Conservation (phyloP, 495 filamentous ascomycete genomes). For the Aspergillus sclerotioniger region DNA sequence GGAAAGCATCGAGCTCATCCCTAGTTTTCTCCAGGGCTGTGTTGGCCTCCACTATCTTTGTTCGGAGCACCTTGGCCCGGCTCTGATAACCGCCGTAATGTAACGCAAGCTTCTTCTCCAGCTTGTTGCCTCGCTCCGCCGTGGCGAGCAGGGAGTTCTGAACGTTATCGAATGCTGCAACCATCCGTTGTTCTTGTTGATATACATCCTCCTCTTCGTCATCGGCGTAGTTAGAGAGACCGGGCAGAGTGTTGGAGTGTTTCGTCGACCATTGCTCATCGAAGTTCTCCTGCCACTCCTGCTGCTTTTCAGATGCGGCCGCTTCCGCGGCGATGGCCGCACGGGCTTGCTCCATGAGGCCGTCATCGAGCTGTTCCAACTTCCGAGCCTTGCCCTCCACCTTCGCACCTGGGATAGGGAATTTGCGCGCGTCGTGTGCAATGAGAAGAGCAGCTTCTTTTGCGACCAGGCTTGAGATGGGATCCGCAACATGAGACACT, state of each 20-base stretch:
- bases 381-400: slow-evolving; percentile 58
- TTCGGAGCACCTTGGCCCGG: slow-evolving; percentile 74
- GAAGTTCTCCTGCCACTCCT: slow-evolving; percentile 57
- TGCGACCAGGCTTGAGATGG: slow-evolving; percentile 62
- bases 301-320: slow-evolving; percentile 48
- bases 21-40: slow-evolving; percentile 72
- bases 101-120: slow-evolving; percentile 89
- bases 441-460: slow-evolving; percentile 76
- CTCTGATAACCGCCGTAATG: slow-evolving; percentile 89
- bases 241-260: slow-evolving; percentile 63
- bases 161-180: slow-evolving; percentile 49
- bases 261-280: slow-evolving; percentile 65
- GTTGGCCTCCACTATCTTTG: slow-evolving; percentile 77
- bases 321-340: slow-evolving; percentile 74
- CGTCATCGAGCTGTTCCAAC: slow-evolving; percentile 68
- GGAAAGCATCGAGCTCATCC: slow-evolving; percentile 71
- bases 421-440: slow-evolving; percentile 74
- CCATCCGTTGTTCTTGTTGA: slow-evolving; percentile 49
- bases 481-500: slow-evolving; percentile 52
- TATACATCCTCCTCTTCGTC: slow-evolving; percentile 54
- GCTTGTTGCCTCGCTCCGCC: slow-evolving; percentile 76
- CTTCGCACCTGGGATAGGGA: slow-evolving; percentile 63
- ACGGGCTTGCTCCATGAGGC: slow-evolving; percentile 67
- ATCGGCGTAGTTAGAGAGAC: slow-evolving; percentile 73
- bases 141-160: slow-evolving; percentile 67